Percentiles rank a stretch among this genome's conserved stretches.
These are phyloP conservation scores for Hypoxylon lenormandii DNA, from an alignment of 495 filamentous ascomycete species.

Conservation along the genomic window DNA sequence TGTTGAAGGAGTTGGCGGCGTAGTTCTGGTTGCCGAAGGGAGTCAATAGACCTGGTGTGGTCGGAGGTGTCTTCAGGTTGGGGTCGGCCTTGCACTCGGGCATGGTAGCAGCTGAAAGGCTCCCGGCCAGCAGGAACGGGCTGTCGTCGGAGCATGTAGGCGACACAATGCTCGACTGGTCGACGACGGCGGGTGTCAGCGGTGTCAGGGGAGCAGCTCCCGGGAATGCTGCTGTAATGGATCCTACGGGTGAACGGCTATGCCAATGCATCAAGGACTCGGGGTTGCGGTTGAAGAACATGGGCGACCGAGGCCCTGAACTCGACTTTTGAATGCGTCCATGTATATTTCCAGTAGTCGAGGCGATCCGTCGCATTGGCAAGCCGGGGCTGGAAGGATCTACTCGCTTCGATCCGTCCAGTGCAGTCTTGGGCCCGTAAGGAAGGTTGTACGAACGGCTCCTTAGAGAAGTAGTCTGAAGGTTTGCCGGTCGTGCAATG, in stretches of 20 bases:
- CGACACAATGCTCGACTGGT: slow-evolving; percentile 47
- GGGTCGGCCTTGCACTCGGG: slow-evolving; percentile 51
- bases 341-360: slow-evolving; percentile 53
- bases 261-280: slow-evolving; percentile 55
- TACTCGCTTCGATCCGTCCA: slow-evolving; percentile 53
- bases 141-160: slow-evolving; percentile 57
- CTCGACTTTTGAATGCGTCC: slow-evolving; percentile 59
- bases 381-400: slow-evolving; percentile 55
- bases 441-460: slow-evolving; percentile 49
- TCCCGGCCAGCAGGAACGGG: slow-evolving; percentile 45
- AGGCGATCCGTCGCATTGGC: slow-evolving; percentile 61
- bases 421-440: slow-evolving; percentile 51
- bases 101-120: slow-evolving; percentile 46
- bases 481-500: slow-evolving; percentile 57
- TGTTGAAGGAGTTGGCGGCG: slow-evolving; percentile 38
- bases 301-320: slow-evolving; percentile 58
- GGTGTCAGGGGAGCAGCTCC: slow-evolving; percentile 50
- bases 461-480: slow-evolving; percentile 54
- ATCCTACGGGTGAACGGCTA: slow-evolving; percentile 51
- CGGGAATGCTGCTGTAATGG: slow-evolving; percentile 31
- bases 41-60: slow-evolving; percentile 56
- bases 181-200: slow-evolving; percentile 56
- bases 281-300: slow-evolving; percentile 57
- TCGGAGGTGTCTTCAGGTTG: slow-evolving; percentile 60
- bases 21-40: slow-evolving; percentile 53